Percentiles rank a stretch among this genome's conserved stretches.
Conservation (phyloP, 2,329 filamentous ascomycete genomes). For the Aureobasidium melanogenum region DNA sequence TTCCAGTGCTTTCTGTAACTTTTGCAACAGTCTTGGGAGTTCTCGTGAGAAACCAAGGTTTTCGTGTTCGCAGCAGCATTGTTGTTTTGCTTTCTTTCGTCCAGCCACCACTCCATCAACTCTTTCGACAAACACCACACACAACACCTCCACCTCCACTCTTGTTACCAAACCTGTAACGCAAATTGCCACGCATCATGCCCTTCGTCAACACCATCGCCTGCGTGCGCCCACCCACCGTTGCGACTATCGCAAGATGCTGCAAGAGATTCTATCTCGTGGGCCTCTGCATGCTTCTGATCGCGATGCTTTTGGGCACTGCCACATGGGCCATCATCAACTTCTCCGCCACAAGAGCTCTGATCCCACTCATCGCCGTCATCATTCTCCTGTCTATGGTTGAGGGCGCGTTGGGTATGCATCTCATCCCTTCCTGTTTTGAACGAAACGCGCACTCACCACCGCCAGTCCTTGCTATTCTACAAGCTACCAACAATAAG, state of each 20-base stretch:
- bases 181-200: too few species aligned
- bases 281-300: background rate
- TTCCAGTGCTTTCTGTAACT: too few species aligned
- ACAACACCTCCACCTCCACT: too few species aligned
- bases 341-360: background rate
- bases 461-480: background rate
- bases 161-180: too few species aligned
- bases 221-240: background rate
- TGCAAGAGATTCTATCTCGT: background rate
- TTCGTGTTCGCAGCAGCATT: too few species aligned
- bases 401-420: background rate
- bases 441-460: background rate
- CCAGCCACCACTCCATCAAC: too few species aligned
- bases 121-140: too few species aligned
- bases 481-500: background rate
- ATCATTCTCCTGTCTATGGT: background rate
- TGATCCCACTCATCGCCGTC: background rate
- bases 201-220: too few species aligned
- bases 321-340: background rate
- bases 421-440: background rate
- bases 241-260: too few species aligned
- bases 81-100: too few species aligned
- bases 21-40: too few species aligned
- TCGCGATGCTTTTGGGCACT: background rate
- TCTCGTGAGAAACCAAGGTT: too few species aligned